Base-by-base conservation (phyloP, 805 yeast genomes). In the Candida takata region DNA sequence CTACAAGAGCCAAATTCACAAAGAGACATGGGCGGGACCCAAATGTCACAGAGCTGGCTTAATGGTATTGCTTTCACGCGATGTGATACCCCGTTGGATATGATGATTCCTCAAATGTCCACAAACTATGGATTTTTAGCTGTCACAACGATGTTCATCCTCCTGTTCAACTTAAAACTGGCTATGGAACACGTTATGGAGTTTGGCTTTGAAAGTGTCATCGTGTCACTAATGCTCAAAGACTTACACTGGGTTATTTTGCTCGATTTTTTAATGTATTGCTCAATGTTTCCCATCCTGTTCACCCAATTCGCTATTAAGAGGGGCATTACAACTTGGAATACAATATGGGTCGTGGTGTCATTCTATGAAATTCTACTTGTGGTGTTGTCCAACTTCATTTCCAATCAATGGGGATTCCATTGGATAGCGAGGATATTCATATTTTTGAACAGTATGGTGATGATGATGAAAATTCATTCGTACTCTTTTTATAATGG, bases 211-310 rank as follows among this genome's bases (percentile, higher is more conserved):
- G 64, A 72, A 19, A 71, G 77, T 21, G 74, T 76, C 24, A 70
- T 92, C 13, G 55, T 81, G 27, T 50, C 57, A 15, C 67, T 78
- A 14, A 67, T 94, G 62, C 52, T 67, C 14, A 67, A 70, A 14
- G 88, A 85, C 45, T 38, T 90, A 11, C 43, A 74, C 32, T 70
- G 72, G 43, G 79, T 92, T 17, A 97, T 78, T 0, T 41, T 80
- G 8, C 75, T 84, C 2, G 98, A 92, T 57, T 57, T 80, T 15
- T 8, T 26, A 13, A 26, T 26, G 28, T 26, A 26, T 9, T 15
- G 13, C 10, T 13, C 16, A 9, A 26, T 26, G 28, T 26, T n/a
- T 13, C 28, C 28, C 6, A 13, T 11, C 8, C 14, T 26, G 8
- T 13, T 26, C 10, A 13, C 14, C 28, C 28, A 26, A 15, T 13